phyloP scores from a whole-genome alignment of 2,329 filamentous ascomycete genomes.

The Stenocarpella maydis region DNA sequence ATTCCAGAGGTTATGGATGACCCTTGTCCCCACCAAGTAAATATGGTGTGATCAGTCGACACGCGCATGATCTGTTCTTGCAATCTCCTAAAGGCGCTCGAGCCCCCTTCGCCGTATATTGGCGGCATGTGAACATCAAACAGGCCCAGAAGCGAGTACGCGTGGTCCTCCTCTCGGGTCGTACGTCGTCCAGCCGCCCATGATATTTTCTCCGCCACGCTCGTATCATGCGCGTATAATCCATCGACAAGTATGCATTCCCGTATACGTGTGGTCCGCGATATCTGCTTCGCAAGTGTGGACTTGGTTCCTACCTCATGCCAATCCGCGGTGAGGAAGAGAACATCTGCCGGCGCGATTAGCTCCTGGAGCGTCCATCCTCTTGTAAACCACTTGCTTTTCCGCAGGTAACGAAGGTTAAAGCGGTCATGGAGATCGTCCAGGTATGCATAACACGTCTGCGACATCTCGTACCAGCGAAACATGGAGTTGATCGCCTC shows the following conservation, averaged over 20 bases:
- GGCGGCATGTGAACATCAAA: constrained; percentile 28
- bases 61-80: constrained; percentile 10
- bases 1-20: constrained; percentile 15
- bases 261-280: background rate
- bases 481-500: constrained; percentile 34
- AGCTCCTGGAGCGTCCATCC: constrained; percentile 19
- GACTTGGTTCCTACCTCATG: constrained; percentile 17
- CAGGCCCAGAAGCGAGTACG: constrained; percentile 16
- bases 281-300: background rate
- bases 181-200: constrained; percentile 18
- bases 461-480: constrained; percentile 28
- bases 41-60: constrained; percentile 18
- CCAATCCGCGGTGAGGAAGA: constrained; percentile 20
- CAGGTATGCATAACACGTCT: constrained; percentile 27
- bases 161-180: constrained; percentile 9
- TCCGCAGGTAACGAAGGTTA: constrained; percentile 1
- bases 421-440: constrained; percentile 21
- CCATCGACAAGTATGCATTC: constrained; percentile 17
- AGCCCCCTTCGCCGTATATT: constrained; percentile 36
- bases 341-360: constrained; percentile 13
- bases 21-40: constrained; percentile 16
- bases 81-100: constrained; percentile 11
- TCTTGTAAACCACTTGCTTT: constrained; percentile 25
- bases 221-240: constrained; percentile 6
- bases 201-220: constrained; percentile 18